Conservation (phyloP, 1,139 yeast species). For the Magnusiomyces ingens region DNA sequence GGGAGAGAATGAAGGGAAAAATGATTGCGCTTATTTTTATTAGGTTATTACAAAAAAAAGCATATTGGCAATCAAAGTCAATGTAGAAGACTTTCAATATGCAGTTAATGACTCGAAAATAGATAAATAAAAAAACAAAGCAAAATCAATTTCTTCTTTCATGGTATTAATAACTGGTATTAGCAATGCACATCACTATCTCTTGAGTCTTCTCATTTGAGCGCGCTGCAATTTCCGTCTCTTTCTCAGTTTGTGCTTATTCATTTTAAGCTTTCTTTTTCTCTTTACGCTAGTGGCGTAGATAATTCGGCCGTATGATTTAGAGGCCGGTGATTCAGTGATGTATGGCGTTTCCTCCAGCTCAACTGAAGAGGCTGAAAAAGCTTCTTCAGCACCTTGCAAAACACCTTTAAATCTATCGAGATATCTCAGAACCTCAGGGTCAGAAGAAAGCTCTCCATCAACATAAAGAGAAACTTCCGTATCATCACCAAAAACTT, state of each 20-base stretch:
- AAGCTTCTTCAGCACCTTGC: constrained; percentile 8
- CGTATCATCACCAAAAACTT: constrained; percentile 5
- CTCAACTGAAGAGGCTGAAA: constrained; percentile 1
- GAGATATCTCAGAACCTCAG: constrained; percentile 13
- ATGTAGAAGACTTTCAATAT: no score
- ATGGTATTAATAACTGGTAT: not conserved
- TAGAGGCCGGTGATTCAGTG: constrained; percentile 17
- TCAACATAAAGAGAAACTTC: constrained; percentile 12
- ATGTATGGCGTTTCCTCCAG: constrained; percentile 9
- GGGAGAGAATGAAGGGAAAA: no score
- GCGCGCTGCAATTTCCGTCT: constrained; percentile 40
- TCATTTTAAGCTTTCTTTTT: constrained; percentile 42
- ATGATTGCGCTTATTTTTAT: no score
- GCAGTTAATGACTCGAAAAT: not conserved
- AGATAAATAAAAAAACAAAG: not conserved
- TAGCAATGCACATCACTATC: constrained; percentile 6
- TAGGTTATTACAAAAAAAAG: no score
- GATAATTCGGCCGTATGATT: constrained; percentile 18
- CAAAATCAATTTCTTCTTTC: not conserved
- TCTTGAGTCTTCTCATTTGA: constrained; percentile 32
- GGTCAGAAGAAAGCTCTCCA: constrained; percentile 11
- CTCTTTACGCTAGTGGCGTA: constrained; percentile 38
- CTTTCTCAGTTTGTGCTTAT: constrained; percentile 42
- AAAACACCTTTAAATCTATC: constrained; percentile 10
- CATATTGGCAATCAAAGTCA: no score